A percentile compares a stretch with the other conserved stretches of the same genome.
phyloP scores from a whole-genome alignment of 2,329 filamentous ascomycete species.

The Pochonia chlamydosporia region DNA sequence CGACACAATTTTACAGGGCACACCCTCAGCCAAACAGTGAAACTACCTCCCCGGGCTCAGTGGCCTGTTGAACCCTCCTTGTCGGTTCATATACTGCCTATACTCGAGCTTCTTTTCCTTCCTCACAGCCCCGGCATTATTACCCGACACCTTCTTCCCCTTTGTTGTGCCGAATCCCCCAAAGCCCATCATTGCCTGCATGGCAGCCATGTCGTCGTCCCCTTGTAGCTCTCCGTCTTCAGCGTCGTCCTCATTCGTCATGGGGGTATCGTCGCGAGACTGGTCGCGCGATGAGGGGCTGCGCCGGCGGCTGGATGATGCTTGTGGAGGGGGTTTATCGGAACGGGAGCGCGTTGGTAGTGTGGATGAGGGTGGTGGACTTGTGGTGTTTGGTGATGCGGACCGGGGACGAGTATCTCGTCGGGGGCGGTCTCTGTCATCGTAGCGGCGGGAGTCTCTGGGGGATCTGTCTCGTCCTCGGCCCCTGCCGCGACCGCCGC shows the following conservation, averaged over 20 bases:
- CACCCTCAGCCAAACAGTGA: neutral
- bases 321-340: constrained; percentile 8
- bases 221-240: constrained; percentile 34
- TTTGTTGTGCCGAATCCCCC: constrained; percentile 81
- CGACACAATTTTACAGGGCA: neutral
- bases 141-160: constrained; percentile 80
- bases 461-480: constrained; percentile 20
- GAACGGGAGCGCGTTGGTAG: constrained; percentile 30
- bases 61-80: constrained; percentile 76
- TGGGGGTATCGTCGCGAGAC: constrained; percentile 13
- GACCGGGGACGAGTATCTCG: constrained; percentile 28
- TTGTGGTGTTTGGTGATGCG: constrained; percentile 26
- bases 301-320: constrained; percentile 14
- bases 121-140: constrained; percentile 72
- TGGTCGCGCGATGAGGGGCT: constrained; percentile 11
- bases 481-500: constrained; percentile 11
- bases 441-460: constrained; percentile 21
- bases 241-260: constrained; percentile 21
- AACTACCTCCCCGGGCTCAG: constrained; percentile 50
- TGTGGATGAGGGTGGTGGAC: constrained; percentile 15
- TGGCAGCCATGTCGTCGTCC: constrained; percentile 64
- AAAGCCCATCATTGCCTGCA: constrained; percentile 89
- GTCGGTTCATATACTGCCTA: constrained; percentile 91
- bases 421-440: constrained; percentile 19
- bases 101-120: constrained; percentile 96